Evolutionary conservation across 306 rosid species (phyloP).

Genomic region (Spatholobus suberectus): DNA sequence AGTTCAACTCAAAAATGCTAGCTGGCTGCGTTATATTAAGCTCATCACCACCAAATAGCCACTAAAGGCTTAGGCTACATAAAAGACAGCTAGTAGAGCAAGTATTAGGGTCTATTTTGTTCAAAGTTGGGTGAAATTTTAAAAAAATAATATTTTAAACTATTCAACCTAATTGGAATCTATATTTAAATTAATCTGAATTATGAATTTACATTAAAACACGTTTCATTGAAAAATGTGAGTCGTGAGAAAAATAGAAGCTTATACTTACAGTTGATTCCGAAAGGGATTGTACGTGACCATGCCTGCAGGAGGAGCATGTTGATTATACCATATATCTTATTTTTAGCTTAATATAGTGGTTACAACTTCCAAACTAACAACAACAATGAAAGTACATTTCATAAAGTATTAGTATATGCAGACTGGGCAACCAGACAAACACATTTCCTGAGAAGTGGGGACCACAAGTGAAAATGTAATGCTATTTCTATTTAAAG

Average conservation of each 20-base stretch:
- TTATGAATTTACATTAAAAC: background rate
- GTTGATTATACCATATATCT: background rate
- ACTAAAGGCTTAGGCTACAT: background rate
- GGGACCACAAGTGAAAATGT: background rate
- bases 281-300: background rate
- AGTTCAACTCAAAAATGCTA: background rate
- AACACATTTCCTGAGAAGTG: background rate
- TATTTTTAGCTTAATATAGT: background rate
- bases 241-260: background rate
- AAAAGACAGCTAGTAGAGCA: background rate
- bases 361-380: background rate
- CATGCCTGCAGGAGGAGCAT: background rate
- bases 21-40: background rate
- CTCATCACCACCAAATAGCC: background rate
- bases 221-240: background rate
- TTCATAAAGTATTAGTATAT: background rate
- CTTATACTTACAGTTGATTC: background rate
- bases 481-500: background rate
- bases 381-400: background rate
- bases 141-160: background rate
- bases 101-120: background rate
- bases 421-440: background rate
- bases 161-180: background rate
- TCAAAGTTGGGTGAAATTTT: background rate
- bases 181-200: background rate